Percentiles rank a stretch among this genome's conserved stretches.
phyloP scores from a whole-genome alignment of 352 stramenopile species.

The Pythium sukuiense region DNA sequence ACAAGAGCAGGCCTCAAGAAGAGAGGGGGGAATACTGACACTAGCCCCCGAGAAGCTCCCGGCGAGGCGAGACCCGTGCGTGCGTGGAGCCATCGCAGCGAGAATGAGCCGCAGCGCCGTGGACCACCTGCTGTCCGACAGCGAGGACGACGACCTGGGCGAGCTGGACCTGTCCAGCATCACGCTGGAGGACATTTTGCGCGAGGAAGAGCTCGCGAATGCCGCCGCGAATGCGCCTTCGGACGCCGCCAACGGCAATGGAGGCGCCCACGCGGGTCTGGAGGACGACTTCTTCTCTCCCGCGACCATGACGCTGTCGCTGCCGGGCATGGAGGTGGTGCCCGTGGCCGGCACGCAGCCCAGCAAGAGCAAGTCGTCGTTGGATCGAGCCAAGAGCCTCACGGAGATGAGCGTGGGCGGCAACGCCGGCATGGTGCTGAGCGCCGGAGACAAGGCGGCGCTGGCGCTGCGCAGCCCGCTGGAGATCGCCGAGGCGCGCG shows the following conservation, averaged over 20 bases:
- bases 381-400: slow-evolving; percentile 43
- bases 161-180: slow-evolving; percentile 38
- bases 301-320: slow-evolving; percentile 50
- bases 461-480: slow-evolving; percentile 48
- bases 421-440: slow-evolving; percentile 26
- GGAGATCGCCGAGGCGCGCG: slow-evolving; percentile 75
- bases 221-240: slow-evolving; percentile 9
- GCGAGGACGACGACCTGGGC: slow-evolving; percentile 36
- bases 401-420: slow-evolving; percentile 39
- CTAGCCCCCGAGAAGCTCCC: not conserved
- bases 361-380: slow-evolving; percentile 8
- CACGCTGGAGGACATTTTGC: slow-evolving; percentile 43
- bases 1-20: slow-evolving; percentile 15
- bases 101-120: slow-evolving; percentile 29
- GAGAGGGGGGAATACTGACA: not conserved
- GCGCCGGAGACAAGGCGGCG: slow-evolving; percentile 24
- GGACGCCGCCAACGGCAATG: not conserved
- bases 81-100: not conserved
- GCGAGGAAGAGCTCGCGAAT: slow-evolving; percentile 44
- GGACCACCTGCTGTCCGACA: slow-evolving; percentile 35
- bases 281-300: slow-evolving; percentile 76
- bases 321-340: slow-evolving; percentile 71
- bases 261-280: slow-evolving; percentile 17
- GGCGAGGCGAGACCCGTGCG: not conserved
- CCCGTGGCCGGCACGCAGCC: slow-evolving; percentile 5